Evolutionary conservation across 192 early-diverging fungal genomes (phyloP).

Genomic region (Gorgonomyces haynaldii): DNA sequence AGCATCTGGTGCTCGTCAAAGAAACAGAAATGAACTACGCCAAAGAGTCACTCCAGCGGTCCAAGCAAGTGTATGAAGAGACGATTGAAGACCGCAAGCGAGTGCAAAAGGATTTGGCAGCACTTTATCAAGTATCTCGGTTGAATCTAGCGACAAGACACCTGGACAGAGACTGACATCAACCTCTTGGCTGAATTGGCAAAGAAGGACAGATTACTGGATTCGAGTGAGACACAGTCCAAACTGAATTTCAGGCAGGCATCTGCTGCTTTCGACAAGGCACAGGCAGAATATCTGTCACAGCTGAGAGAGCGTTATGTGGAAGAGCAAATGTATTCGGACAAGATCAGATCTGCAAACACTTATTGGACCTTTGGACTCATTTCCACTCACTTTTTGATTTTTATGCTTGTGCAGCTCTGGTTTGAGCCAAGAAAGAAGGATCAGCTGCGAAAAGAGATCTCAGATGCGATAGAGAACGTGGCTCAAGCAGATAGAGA

Average conservation of each 20-base stretch:
- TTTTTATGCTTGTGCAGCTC: constrained; percentile 30
- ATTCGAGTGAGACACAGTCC: constrained; percentile 21
- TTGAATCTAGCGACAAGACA: constrained; percentile 20
- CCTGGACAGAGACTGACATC: constrained; percentile 29
- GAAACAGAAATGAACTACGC: not conserved
- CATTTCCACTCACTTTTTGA: constrained; percentile 27
- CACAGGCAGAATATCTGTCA: constrained; percentile 24
- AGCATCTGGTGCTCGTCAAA: not conserved
- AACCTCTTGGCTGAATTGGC: constrained; percentile 29
- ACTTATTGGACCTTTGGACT: constrained; percentile 40
- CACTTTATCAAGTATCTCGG: constrained; percentile 16
- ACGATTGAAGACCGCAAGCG: constrained; percentile 31
- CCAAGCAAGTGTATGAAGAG: constrained; percentile 26
- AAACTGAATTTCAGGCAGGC: constrained; percentile 22
- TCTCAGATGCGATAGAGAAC: constrained; percentile 1
- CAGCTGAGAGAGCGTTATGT: constrained; percentile 40
- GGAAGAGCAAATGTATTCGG: constrained; percentile 41
- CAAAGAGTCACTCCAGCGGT: not conserved
- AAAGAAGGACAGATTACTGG: constrained; percentile 25
- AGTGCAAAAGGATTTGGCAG: constrained; percentile 32
- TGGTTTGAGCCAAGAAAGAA: constrained; percentile 30
- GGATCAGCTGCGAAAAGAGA: constrained; percentile 12
- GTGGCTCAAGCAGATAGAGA: not conserved
- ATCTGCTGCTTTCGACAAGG: constrained; percentile 22
- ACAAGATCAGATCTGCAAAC: constrained; percentile 32